Conservation (phyloP, 352 stramenopile species). For the Phytophthora nicotianae region DNA sequence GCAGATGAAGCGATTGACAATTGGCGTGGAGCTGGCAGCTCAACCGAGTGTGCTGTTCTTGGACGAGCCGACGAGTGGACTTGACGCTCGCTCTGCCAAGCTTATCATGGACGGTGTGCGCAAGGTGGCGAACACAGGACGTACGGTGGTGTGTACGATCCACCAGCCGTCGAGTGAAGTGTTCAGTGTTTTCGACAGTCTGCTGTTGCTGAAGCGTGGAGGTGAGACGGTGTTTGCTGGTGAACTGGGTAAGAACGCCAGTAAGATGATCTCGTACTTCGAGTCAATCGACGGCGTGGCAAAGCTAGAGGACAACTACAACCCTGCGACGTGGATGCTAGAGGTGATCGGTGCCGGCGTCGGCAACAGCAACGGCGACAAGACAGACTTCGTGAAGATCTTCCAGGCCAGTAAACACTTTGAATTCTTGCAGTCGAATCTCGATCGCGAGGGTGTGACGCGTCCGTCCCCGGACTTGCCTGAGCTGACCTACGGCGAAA, state of each 20-base stretch:
- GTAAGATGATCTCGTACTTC: conserved; percentile 39
- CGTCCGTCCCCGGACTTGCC: conserved; percentile 22
- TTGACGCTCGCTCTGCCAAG: background rate
- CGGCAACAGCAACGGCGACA: conserved; percentile 29
- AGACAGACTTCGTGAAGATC: conserved; percentile 40
- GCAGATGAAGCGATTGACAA: conserved; percentile 22
- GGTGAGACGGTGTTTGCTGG: conserved; percentile 59
- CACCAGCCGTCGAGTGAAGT: conserved; percentile 91
- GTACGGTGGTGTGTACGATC: conserved; percentile 91
- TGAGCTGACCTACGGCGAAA: conserved; percentile 39
- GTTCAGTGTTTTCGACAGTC: conserved; percentile 51
- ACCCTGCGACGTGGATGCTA: conserved; percentile 62
- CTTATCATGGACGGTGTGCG: background rate
- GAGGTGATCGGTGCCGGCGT: conserved; percentile 54
- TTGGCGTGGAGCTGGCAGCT: conserved; percentile 27
- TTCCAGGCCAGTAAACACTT: conserved; percentile 42
- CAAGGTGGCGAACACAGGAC: conserved; percentile 34
- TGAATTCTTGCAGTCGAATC: conserved; percentile 30
- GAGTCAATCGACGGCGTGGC: conserved; percentile 39
- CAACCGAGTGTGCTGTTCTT: conserved; percentile 32
- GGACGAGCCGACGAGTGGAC: conserved; percentile 37
- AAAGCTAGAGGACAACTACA: conserved; percentile 68
- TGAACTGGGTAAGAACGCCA: conserved; percentile 48
- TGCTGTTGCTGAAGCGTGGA: conserved; percentile 32
- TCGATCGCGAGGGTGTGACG: conserved; percentile 40